Evolutionary conservation across 495 filamentous ascomycete genomes (phyloP).

Genomic region (Neurospora sp.): DNA sequence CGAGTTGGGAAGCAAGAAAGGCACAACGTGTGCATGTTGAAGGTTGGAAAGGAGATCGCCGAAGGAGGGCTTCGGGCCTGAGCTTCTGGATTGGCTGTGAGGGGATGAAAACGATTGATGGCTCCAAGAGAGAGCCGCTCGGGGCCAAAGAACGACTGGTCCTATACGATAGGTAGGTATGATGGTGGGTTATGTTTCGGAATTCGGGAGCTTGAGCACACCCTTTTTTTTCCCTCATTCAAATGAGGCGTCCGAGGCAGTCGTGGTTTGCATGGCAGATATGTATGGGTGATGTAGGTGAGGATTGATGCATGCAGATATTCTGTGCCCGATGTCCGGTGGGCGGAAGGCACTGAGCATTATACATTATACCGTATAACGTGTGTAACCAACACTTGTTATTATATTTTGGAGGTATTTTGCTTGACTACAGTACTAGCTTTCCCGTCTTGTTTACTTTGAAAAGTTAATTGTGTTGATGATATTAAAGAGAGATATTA

Average conservation of each 20-base stretch:
- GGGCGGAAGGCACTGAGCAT: neutral
- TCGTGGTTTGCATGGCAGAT: neutral
- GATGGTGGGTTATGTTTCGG: neutral
- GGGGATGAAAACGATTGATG: neutral
- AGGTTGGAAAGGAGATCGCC: neutral
- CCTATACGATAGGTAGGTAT: neutral
- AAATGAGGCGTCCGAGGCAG: neutral
- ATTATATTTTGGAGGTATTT: neutral
- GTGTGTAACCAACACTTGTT: neutral
- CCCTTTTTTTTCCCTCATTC: neutral
- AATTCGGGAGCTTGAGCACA: neutral
- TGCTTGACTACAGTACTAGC: neutral
- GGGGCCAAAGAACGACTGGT: neutral
- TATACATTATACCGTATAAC: neutral
- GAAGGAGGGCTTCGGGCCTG: neutral
- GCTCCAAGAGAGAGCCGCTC: neutral
- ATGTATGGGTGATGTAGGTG: neutral
- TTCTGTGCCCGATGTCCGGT: neutral
- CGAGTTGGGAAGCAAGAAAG: neutral
- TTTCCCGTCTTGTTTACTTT: neutral
- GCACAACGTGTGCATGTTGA: neutral
- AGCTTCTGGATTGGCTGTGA: neutral
- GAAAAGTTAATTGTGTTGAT: neutral
- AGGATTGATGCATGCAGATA: neutral
- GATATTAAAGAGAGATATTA: neutral